A percentile compares a stretch with the other conserved stretches of the same genome.
phyloP scores from a whole-genome alignment of 768 basidiomycete species.

The Tylopilus subfusipes region DNA sequence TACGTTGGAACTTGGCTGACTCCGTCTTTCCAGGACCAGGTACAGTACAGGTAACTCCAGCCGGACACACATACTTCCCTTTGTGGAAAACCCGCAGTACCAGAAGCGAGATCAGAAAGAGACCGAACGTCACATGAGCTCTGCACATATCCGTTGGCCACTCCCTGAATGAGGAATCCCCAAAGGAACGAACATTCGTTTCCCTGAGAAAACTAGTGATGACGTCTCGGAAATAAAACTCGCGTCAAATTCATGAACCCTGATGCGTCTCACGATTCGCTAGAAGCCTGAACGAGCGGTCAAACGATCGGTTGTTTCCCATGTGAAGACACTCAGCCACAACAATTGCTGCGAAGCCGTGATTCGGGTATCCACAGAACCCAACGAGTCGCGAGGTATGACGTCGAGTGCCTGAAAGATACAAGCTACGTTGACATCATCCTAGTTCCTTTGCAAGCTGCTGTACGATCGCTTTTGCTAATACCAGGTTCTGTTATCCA shows the following conservation, averaged over 20 bases:
- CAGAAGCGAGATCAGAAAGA: background rate
- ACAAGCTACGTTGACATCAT: conserved; percentile 5
- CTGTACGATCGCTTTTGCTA: background rate
- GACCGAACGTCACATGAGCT: background rate
- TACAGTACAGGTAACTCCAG: background rate
- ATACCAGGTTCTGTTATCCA: background rate
- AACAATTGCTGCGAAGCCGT: conserved; percentile 3
- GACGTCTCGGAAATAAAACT: background rate
- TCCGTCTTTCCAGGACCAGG: background rate
- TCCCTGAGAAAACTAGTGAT: background rate
- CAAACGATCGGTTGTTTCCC: background rate
- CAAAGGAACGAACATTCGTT: background rate
- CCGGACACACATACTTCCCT: background rate
- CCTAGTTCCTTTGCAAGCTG: background rate
- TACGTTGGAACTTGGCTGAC: background rate
- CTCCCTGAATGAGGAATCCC: conserved; percentile 3
- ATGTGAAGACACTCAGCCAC: background rate
- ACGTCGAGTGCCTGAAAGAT: conserved; percentile 7
- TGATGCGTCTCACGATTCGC: background rate
- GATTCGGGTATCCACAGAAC: conserved; percentile 1
- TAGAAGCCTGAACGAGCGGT: background rate
- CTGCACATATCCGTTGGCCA: background rate
- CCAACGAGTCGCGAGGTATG: conserved; percentile 1
- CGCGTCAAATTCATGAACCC: background rate
- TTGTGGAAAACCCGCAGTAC: conserved; percentile 1